phyloP scores from a whole-genome alignment of 352 stramenopile species.

The Pythium rishiriense region DNA sequence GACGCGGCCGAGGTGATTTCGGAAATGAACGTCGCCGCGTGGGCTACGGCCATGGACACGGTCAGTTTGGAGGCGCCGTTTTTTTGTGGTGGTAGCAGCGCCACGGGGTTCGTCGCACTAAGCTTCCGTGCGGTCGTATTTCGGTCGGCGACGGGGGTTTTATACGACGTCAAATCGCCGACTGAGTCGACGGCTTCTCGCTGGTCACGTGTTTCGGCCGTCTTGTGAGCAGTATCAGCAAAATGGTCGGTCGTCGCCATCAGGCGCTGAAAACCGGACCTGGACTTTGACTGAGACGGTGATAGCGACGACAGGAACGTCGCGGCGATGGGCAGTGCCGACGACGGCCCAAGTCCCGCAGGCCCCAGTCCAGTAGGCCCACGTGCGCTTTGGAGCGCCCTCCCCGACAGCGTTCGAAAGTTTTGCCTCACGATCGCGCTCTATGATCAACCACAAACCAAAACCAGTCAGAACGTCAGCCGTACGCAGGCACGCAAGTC shows the following conservation, averaged over 20 bases:
- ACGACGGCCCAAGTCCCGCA: neutral
- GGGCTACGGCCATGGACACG: conserved; percentile 15
- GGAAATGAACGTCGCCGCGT: conserved; percentile 13
- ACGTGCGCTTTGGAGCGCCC: neutral
- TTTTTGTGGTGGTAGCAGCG: neutral
- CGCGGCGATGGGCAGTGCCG: conserved; percentile 9
- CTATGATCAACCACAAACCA: neutral
- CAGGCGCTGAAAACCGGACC: neutral
- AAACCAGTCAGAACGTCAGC: neutral
- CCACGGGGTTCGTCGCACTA: conserved; percentile 22
- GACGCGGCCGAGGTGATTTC: conserved; percentile 1
- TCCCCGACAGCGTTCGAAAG: conserved; percentile 13
- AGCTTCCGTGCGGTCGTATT: neutral
- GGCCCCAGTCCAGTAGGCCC: neutral
- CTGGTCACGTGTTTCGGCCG: neutral
- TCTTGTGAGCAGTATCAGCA: neutral
- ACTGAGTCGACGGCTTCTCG: neutral
- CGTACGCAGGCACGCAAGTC: neutral
- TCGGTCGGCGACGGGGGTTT: neutral
- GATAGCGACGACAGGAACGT: conserved; percentile 10
- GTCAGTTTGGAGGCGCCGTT: neutral
- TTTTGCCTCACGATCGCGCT: conserved; percentile 1
- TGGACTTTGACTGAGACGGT: neutral
- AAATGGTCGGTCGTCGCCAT: neutral
- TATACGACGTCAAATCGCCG: neutral